Evolutionary conservation across 371 early-diverging fungal species (phyloP), one percentile per base, ranked within the genome.

Genomic region (Mucor sp.): DNA sequence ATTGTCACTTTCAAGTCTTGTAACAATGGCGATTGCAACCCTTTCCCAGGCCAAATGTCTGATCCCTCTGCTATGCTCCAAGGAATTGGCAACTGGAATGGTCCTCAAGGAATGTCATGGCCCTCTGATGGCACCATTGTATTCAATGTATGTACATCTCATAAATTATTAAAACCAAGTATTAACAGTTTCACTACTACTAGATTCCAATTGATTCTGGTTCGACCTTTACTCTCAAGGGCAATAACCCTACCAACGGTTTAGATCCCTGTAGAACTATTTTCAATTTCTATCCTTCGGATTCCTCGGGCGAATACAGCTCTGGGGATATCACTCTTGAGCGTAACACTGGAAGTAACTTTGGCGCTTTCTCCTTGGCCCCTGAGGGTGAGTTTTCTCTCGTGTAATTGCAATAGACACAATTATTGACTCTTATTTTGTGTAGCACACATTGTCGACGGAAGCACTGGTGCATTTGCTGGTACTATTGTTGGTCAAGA

Each of bases 221-320:
- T 1, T 23, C 55, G 3, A 71, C 71, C 8, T 58, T 74, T 28
- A 30, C 23, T 15, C 23, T 76, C 5, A 33, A 15, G 21, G 55
- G 60, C 0, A 62, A 62, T 11, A n/a, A 53, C 53, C 71, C 35
- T 15, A 68, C 4, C 63, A 41, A 27, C 1, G 76, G 70, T 1
- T 59, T 63, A 14, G 6, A 56, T 21, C 15, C 21, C 5, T 74
- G 71, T 23, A 58, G 32, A 1, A 48, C 66, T 0, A 60, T 76
- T 37, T 74, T 59, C 21, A 71, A 76, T 59, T 69, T 74, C 11
- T 76, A 74, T 21, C 71, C 77, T 5, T 59, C 61, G 23, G 71
- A 74, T 59, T 4, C 23, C 0, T 17, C 19, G 14, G 74, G 74
- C 8, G 44, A 41, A 14, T 76, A 65, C 23, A 14, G 9, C 0